A percentile compares a stretch with the other conserved stretches of the same genome.
phyloP scores from a whole-genome alignment of 1,139 yeast genomes.

The Candida tetrigidarum region DNA sequence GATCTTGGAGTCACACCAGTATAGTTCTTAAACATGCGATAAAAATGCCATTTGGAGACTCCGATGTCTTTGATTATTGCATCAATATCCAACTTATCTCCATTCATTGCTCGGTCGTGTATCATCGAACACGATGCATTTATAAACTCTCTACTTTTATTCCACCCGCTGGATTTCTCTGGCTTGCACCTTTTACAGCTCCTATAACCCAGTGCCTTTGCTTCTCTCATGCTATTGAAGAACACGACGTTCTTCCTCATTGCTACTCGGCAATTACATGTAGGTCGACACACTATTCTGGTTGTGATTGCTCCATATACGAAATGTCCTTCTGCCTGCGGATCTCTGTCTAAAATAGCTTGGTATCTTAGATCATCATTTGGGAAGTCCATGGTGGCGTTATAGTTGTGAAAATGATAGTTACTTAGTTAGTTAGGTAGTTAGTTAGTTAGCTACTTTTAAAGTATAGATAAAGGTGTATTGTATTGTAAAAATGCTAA shows the following conservation, averaged over 20 bases:
- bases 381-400: not conserved
- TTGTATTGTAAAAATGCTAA: too few species aligned
- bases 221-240: slow-evolving; percentile 12
- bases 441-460: too few species aligned
- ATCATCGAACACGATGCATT: slow-evolving; percentile 16
- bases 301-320: slow-evolving; percentile 15
- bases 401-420: too few species aligned
- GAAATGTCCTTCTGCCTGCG: slow-evolving; percentile 16
- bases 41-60: slow-evolving; percentile 30
- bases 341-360: slow-evolving; percentile 12
- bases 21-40: slow-evolving; percentile 26
- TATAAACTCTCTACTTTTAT: slow-evolving; percentile 15
- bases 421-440: too few species aligned
- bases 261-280: slow-evolving; percentile 18
- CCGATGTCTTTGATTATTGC: slow-evolving; percentile 17
- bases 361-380: slow-evolving; percentile 7
- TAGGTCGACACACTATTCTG: slow-evolving; percentile 17
- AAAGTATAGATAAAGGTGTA: too few species aligned
- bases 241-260: slow-evolving; percentile 14
- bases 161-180: slow-evolving; percentile 15
- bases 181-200: slow-evolving; percentile 19
- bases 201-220: slow-evolving; percentile 11
- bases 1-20: slow-evolving; percentile 25
- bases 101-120: slow-evolving; percentile 10
- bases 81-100: slow-evolving; percentile 12